These are phyloP conservation scores for Colletotrichum tanaceti DNA, from an alignment of 2,329 filamentous ascomycete species.

Conservation along the genomic window DNA sequence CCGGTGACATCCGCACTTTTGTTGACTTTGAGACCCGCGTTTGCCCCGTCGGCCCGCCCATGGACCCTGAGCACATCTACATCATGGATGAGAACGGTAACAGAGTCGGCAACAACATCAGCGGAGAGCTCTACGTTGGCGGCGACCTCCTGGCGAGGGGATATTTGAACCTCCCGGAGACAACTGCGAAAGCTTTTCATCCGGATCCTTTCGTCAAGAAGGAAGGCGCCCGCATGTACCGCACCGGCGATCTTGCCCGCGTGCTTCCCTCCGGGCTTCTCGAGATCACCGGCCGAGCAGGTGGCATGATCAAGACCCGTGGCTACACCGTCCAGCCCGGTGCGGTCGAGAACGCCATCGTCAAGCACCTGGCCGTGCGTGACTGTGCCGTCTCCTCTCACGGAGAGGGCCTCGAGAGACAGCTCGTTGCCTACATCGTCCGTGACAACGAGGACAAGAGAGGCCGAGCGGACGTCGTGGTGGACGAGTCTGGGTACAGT, in stretches of 20 bases:
- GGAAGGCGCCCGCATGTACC: constrained; percentile 76
- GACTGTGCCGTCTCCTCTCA: constrained; percentile 79
- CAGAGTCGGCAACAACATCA: constrained; percentile 69
- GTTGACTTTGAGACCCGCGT: constrained; percentile 71
- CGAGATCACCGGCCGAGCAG: constrained; percentile 81
- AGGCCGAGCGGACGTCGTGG: constrained; percentile 70
- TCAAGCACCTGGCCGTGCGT: constrained; percentile 75
- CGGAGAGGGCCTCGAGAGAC: constrained; percentile 79
- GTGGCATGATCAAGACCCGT: constrained; percentile 83
- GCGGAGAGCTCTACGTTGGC: constrained; percentile 80
- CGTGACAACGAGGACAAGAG: constrained; percentile 69
- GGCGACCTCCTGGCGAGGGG: constrained; percentile 79
- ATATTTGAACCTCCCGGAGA: constrained; percentile 84
- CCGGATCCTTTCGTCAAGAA: constrained; percentile 71
- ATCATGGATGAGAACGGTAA: constrained; percentile 77
- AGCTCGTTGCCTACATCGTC: constrained; percentile 82
- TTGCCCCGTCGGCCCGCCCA: constrained; percentile 78
- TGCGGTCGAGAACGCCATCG: constrained; percentile 79
- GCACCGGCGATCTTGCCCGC: constrained; percentile 77
- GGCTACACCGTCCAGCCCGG: constrained; percentile 83
- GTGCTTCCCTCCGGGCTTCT: constrained; percentile 74
- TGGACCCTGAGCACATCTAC: constrained; percentile 76
- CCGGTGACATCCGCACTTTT: constrained; percentile 78
- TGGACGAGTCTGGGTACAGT: constrained; percentile 78
- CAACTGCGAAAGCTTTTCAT: constrained; percentile 78